Base-by-base conservation (phyloP, 2,329 filamentous ascomycete species). In the Alternaria arborescens region DNA sequence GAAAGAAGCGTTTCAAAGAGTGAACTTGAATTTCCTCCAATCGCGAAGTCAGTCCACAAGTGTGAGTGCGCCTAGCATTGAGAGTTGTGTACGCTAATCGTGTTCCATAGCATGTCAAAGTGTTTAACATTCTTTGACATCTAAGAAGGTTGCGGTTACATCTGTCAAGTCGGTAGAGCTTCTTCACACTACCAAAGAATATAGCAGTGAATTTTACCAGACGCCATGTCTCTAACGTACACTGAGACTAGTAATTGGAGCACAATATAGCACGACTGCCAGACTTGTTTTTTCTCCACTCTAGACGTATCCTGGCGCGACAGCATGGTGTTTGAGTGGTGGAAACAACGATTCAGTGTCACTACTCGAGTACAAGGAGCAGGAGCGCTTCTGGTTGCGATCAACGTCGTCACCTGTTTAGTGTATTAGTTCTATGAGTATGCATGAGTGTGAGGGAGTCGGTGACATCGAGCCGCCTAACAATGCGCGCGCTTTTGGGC, bases 1-100 rank as follows among this genome's bases (percentile, higher is more conserved):
- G 56, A 34, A 28, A 12, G 44, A 32, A 32, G 47, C 40, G 56
- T 65, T 60, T 67, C 60, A 55, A 47, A 48, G 51, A 26, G 43
- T 52, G 46, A 46, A 41, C 46, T 30, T 46, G 26, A 34, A 34
- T 48, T 26, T 57, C 46, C 51, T 62, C 57, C 48, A 61, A 52
- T 61, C 2, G 46, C 41, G 18, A n/a, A 26, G 16, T 38, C 16
- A 22, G n/a, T 8, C 34, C 8, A 24, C 8, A 20, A 8, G 28
- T 12, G n/a, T 8, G 40, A 5, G 36, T 41, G 50, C 11, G 28
- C 26, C 18, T n/a, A 26, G 12, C 14, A 18, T 46, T 7, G 30
- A 10, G 12, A 24, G 3, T 32, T 40, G 16, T 18, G 20, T 18
- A 12, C 6, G 1, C 26, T 54, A 20, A 41, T 40, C 14, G 24